phyloP scores from a whole-genome alignment of 495 filamentous ascomycete genomes.

The Neurospora sp. region DNA sequence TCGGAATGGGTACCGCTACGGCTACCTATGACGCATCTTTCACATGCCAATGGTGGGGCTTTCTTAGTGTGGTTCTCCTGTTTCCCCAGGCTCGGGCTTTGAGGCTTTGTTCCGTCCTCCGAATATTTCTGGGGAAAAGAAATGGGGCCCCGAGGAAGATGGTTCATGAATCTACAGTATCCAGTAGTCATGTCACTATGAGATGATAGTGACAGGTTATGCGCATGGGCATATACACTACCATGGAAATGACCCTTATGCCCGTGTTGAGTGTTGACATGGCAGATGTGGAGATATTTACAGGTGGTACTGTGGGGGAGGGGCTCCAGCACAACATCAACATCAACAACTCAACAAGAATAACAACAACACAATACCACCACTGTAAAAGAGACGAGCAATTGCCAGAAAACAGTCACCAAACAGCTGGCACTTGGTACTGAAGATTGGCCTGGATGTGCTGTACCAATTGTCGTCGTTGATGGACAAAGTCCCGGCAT shows the following conservation, averaged over 20 bases:
- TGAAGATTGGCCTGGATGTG: background rate
- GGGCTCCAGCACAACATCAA: background rate
- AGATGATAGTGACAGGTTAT: background rate
- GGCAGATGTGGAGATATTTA: background rate
- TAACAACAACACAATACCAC: background rate
- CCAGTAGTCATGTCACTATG: background rate
- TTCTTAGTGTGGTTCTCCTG: background rate
- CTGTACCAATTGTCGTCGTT: background rate
- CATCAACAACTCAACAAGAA: background rate
- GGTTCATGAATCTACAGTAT: background rate
- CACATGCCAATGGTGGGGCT: constrained; percentile 6
- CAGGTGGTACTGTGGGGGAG: background rate
- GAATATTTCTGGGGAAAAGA: background rate
- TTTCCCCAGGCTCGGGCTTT: background rate
- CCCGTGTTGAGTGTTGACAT: background rate
- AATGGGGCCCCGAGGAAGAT: background rate
- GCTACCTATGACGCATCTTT: constrained; percentile 13
- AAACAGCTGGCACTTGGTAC: background rate
- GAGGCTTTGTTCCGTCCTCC: background rate
- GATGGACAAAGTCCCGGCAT: background rate
- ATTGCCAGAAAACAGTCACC: background rate
- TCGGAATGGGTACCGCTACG: background rate
- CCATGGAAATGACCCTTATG: background rate
- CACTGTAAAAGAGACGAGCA: background rate
- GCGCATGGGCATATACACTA: background rate